Conservation (phyloP, 805 yeast genomes). For the Brettanomyces nanus region DNA sequence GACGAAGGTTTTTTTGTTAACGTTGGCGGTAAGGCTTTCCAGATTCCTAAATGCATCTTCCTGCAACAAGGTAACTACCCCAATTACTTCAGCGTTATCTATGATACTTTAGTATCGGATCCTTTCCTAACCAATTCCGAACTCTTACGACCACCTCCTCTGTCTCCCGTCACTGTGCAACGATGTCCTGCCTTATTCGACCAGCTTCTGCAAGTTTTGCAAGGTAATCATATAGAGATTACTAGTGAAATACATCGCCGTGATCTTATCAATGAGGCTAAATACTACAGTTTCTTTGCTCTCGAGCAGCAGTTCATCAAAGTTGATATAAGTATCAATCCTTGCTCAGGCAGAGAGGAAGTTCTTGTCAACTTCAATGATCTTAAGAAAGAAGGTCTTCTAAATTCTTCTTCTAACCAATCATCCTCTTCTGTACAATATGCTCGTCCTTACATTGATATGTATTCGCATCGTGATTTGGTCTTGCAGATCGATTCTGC, state of each 20-base stretch:
- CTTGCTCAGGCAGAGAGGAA: constrained; percentile 44
- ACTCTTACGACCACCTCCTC: constrained; percentile 68
- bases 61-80: constrained; percentile 61
- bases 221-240: constrained; percentile 45
- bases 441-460: constrained; percentile 41
- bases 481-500: constrained; percentile 32
- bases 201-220: constrained; percentile 45
- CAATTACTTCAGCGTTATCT: constrained; percentile 64
- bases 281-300: constrained; percentile 66
- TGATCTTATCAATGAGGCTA: constrained; percentile 58
- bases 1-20: constrained; percentile 49
- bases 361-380: constrained; percentile 46
- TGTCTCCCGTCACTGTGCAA: constrained; percentile 43
- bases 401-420: constrained; percentile 11
- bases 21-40: constrained; percentile 54
- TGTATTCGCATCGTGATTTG: constrained; percentile 25
- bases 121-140: constrained; percentile 33
- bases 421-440: constrained; percentile 24
- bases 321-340: constrained; percentile 42
- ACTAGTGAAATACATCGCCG: constrained; percentile 39
- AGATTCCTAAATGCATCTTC: constrained; percentile 49
- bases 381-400: constrained; percentile 30
- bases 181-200: constrained; percentile 48
- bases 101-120: constrained; percentile 43
- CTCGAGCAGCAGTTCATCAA: constrained; percentile 65